Base-by-base conservation (phyloP, 1,139 yeast species). In the Scheffersomyces lignicola region DNA sequence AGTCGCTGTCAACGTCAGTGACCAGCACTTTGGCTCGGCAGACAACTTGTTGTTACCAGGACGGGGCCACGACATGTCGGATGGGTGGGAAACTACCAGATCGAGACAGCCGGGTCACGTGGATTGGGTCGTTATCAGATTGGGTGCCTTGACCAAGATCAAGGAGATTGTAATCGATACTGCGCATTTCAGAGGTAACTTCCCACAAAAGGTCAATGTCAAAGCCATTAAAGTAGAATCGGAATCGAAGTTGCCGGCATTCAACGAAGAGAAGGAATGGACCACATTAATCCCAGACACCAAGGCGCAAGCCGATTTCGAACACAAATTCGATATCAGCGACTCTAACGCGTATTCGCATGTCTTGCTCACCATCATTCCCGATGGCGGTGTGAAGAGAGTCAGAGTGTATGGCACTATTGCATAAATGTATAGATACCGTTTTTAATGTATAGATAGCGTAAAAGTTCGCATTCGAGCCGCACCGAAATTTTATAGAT, bases 51-150 rank as follows among this genome's bases (percentile, higher is more conserved):
- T 90, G 39, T 71, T 92, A 39, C 96, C 97, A 3, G 97, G 97
- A 8, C 78, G 97, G 43, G 98, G 98, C 32, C 78, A 73, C 48
- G 96, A 90, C 60, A 90, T 92, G 97, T 80, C 95, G 32, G 97
- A 92, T 54, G 98, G 98, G 11, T 90, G 97, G 97, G 97, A 90
- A 60, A 90, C 97, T n/a, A 78, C 78, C 48, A 78, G 97, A 56
- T 87, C 96, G 1, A 76, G 97, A 58, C 73, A 66, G 13, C 76
- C 81, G 3, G 90, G 87, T 27, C 97, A 90, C 58, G 79, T 76
- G 25, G 97, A 90, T 66, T 90, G 97, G 96, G 96, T 79, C 3
- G 73, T 86, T 34, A 74, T 90, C 38, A 77, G 82, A 50, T 73
- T 90, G 38, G 97, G 96, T 14, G 77, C 83, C 18, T 62, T 68